Evolutionary conservation across 805 yeast species (phyloP).

Genomic region (Metschnikowia anglica): DNA sequence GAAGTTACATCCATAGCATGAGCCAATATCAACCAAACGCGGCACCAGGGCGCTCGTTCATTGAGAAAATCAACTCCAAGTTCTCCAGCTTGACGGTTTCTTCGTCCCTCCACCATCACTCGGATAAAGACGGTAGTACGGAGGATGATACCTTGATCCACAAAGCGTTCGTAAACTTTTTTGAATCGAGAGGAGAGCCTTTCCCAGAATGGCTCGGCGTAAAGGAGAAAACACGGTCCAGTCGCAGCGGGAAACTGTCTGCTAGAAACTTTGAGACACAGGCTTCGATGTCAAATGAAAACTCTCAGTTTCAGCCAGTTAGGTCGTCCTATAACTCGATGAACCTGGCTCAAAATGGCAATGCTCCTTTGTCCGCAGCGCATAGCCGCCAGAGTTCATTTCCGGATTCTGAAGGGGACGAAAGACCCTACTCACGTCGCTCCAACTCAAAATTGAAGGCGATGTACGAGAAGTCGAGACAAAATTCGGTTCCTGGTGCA

Average conservation of each 20-base stretch:
- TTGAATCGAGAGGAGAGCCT: constrained; percentile 30
- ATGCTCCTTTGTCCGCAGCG: not conserved
- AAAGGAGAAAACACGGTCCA: constrained; percentile 5
- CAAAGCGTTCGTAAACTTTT: constrained; percentile 43
- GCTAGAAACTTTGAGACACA: not conserved
- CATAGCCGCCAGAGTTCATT: constrained; percentile 7
- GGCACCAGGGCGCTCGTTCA: constrained; percentile 30
- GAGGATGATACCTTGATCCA: constrained; percentile 43
- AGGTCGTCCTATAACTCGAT: constrained; percentile 23
- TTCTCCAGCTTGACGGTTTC: constrained; percentile 38
- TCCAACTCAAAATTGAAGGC: constrained; percentile 39
- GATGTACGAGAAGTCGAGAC: constrained; percentile 41
- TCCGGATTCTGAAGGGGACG: constrained; percentile 11
- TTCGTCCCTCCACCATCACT: constrained; percentile 16
- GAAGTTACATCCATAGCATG: constrained; percentile 12
- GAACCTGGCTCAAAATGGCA: not conserved
- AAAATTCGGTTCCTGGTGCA: constrained; percentile 36
- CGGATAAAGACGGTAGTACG: constrained; percentile 40
- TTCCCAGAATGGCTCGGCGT: constrained; percentile 48
- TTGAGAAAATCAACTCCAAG: constrained; percentile 37
- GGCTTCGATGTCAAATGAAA: constrained; percentile 7
- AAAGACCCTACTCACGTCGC: constrained; percentile 30
- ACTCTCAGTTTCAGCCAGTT: constrained; percentile 29
- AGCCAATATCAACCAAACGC: constrained; percentile 26
- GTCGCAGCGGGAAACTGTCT: not conserved